phyloP scores from a whole-genome alignment of 2,329 filamentous ascomycete species.

The Aspergillus puulaauensis region DNA sequence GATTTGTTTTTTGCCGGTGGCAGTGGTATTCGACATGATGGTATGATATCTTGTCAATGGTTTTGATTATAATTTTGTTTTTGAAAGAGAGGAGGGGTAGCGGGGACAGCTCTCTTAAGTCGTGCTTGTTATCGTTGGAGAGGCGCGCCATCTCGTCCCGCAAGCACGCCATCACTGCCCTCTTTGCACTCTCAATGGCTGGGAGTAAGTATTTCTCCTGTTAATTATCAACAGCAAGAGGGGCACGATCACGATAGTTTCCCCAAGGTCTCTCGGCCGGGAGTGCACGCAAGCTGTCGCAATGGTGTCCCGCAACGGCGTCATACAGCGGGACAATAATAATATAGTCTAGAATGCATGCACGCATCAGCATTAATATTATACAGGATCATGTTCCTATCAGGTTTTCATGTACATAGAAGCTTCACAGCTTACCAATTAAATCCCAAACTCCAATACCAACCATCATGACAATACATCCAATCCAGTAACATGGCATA shows the following conservation, averaged over 20 bases:
- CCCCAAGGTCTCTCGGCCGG: neutral
- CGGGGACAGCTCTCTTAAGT: no score
- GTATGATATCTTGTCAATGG: no score
- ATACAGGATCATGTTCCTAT: neutral
- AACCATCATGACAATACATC: no score
- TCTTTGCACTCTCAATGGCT: no score
- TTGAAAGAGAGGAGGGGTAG: no score
- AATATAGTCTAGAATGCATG: neutral
- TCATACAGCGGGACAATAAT: neutral
- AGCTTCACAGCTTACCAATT: no score
- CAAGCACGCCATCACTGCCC: neutral
- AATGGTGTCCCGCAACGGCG: neutral
- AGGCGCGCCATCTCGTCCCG: neutral
- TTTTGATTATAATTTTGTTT: no score
- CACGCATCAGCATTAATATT: neutral
- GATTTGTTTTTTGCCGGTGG: conserved; percentile 33
- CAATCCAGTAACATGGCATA: no score
- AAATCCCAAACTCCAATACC: no score
- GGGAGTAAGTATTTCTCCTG: no score
- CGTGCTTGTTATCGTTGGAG: neutral
- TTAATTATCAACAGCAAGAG: neutral
- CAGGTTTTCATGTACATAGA: no score
- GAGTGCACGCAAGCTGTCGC: neutral
- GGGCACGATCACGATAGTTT: neutral
- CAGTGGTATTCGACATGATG: neutral